These are phyloP conservation scores for Actinomucor elegans DNA, from an alignment of 371 early-diverging fungal genomes.

Conservation along the genomic window DNA sequence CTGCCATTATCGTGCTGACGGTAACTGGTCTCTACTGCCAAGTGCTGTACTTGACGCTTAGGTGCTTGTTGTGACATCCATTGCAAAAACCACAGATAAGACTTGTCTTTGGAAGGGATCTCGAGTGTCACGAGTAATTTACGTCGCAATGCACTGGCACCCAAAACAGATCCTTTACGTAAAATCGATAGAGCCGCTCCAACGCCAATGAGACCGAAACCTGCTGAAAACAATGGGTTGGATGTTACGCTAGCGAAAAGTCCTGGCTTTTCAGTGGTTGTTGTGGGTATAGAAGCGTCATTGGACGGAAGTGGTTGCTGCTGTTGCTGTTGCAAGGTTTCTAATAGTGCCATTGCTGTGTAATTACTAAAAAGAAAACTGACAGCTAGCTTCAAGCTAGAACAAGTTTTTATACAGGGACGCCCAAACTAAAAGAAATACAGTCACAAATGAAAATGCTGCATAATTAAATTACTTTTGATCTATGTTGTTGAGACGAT, in stretches of 20 bases:
- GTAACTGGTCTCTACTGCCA: slow-evolving; percentile 88
- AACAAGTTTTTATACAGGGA: too few relatives aligned
- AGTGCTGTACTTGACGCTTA: slow-evolving; percentile 63
- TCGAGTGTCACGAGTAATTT: slow-evolving; percentile 89
- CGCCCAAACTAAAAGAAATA: too few relatives aligned
- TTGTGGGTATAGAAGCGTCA: neutral
- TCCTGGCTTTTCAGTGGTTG: slow-evolving; percentile 2
- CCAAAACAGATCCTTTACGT: slow-evolving; percentile 69
- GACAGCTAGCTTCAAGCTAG: too few relatives aligned
- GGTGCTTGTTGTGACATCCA: slow-evolving; percentile 82
- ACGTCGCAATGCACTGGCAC: slow-evolving; percentile 70
- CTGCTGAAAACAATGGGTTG: slow-evolving; percentile 95
- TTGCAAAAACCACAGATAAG: slow-evolving; percentile 91
- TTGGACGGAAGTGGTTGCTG: neutral
- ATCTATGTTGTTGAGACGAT: too few relatives aligned
- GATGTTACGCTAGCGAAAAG: slow-evolving; percentile 35
- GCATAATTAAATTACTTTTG: too few relatives aligned
- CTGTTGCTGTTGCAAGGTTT: neutral
- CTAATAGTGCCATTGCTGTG: neutral
- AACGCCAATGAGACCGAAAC: slow-evolving; percentile 91
- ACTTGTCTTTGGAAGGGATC: slow-evolving; percentile 91
- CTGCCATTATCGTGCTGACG: slow-evolving; percentile 92
- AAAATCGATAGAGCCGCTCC: slow-evolving; percentile 84
- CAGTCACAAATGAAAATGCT: too few relatives aligned
- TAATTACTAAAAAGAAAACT: too few relatives aligned